Conservation (phyloP, 768 basidiomycete genomes). For the Crucibulum laeve region DNA sequence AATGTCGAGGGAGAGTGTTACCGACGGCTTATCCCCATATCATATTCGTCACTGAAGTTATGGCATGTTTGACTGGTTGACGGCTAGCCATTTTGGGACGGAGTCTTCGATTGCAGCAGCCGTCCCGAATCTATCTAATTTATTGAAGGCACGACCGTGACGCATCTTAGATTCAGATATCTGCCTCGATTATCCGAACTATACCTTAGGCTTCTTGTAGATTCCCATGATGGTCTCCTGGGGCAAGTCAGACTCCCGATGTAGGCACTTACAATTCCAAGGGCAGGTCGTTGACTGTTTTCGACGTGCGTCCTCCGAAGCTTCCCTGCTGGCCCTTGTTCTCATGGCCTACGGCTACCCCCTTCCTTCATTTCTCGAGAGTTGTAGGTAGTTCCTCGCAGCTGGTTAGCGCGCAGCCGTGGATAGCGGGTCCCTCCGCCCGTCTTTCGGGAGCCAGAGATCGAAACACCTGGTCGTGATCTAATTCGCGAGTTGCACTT, state of each 20-base stretch:
- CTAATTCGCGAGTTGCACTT: constrained; percentile 29
- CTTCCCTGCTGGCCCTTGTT: constrained; percentile 17
- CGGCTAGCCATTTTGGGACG: constrained; percentile 39
- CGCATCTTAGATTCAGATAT: constrained; percentile 34
- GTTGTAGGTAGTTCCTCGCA: constrained; percentile 30
- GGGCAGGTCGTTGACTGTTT: constrained; percentile 21
- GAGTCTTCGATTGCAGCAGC: constrained; percentile 25
- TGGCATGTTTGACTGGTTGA: constrained; percentile 32
- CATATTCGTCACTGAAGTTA: constrained; percentile 20
- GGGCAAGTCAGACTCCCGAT: constrained; percentile 29
- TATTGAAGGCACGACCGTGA: constrained; percentile 31
- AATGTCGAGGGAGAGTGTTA: neutral
- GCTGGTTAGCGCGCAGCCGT: constrained; percentile 30
- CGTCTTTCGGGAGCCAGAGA: constrained; percentile 39
- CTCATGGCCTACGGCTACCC: constrained; percentile 12
- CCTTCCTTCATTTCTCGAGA: constrained; percentile 17
- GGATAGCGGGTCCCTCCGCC: constrained; percentile 32
- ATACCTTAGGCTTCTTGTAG: constrained; percentile 16
- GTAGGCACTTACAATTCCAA: constrained; percentile 20
- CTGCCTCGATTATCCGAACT: constrained; percentile 29
- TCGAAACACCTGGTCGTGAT: constrained; percentile 33
- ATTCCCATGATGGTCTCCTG: constrained; percentile 33
- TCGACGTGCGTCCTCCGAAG: constrained; percentile 26
- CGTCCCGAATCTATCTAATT: constrained; percentile 28
- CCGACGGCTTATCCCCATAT: constrained; percentile 9